Conservation (phyloP, 2,329 filamentous ascomycete species). For the Aotearoamyces nothofagi region DNA sequence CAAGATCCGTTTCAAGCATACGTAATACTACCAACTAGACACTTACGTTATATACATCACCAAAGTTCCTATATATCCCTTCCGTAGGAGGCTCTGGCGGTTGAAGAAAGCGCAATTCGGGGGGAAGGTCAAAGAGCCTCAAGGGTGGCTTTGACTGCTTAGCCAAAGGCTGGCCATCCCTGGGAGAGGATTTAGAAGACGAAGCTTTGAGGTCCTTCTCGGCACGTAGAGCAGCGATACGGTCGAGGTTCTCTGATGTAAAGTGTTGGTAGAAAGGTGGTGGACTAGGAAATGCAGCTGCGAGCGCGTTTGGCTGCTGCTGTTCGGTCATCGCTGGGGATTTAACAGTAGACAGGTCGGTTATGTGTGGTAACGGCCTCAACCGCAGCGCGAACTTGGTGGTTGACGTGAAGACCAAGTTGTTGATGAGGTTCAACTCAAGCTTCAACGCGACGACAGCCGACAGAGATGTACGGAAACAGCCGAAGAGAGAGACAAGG, state of each 20-base stretch:
- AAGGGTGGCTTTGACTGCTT: constrained; percentile 6
- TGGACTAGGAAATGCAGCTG: constrained; percentile 68
- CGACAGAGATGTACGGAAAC: too few species aligned
- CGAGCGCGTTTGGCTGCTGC: constrained; percentile 29
- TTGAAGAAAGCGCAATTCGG: constrained; percentile 62
- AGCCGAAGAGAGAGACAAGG: too few species aligned
- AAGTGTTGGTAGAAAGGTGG: constrained; percentile 87
- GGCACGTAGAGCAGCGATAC: constrained; percentile 32
- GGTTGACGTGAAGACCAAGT: too few species aligned
- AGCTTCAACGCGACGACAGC: too few species aligned
- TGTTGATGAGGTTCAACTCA: too few species aligned
- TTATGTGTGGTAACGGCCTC: too few species aligned
- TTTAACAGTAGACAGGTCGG: too few species aligned
- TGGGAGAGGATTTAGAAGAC: constrained; percentile 3
- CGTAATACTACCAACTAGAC: too few species aligned
- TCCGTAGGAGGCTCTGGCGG: constrained; percentile 62
- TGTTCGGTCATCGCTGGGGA: constrained; percentile 40
- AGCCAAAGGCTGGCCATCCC: constrained; percentile 14
- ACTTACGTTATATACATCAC: constrained; percentile 43
- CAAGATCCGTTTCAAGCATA: too few species aligned
- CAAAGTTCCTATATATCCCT: constrained; percentile 63
- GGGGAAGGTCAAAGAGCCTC: constrained; percentile 16
- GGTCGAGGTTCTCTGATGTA: constrained; percentile 56
- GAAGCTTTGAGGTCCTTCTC: constrained; percentile 7
- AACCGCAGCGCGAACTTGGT: too few species aligned